A percentile compares a stretch with the other conserved stretches of the same genome.
phyloP scores from a whole-genome alignment of 495 filamentous ascomycete genomes.

The Rostrohypoxylon terebratum region DNA sequence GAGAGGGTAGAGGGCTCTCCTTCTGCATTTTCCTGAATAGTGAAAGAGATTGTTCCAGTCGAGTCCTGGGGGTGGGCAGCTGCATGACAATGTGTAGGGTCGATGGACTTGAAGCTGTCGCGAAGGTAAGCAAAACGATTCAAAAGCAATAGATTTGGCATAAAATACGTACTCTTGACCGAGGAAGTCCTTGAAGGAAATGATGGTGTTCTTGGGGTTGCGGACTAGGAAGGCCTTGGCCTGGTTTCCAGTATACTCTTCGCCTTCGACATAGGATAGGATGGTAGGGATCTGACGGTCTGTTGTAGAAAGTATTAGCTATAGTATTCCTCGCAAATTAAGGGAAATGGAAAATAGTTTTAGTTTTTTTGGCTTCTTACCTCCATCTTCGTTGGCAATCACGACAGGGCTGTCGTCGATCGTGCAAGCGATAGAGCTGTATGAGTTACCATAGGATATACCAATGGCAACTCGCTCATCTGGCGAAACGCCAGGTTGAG shows the following conservation, averaged over 20 bases:
- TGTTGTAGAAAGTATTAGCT: slow-evolving; percentile 52
- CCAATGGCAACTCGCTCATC: slow-evolving; percentile 84
- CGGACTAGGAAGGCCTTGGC: slow-evolving; percentile 92
- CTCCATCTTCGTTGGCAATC: slow-evolving; percentile 99
- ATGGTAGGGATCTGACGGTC: slow-evolving; percentile 97
- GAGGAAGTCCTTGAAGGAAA: slow-evolving; percentile 94
- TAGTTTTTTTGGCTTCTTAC: slow-evolving; percentile 59
- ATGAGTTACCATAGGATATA: slow-evolving; percentile 97
- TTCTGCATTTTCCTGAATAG: slow-evolving; percentile 75
- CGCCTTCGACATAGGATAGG: slow-evolving; percentile 91
- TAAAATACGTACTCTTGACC: slow-evolving; percentile 79
- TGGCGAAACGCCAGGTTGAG: slow-evolving; percentile 59
- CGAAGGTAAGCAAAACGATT: slow-evolving; percentile 21
- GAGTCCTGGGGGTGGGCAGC: slow-evolving; percentile 88
- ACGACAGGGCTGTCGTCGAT: slow-evolving; percentile 95
- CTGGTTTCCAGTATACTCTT: slow-evolving; percentile 96
- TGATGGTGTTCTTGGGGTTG: slow-evolving; percentile 91
- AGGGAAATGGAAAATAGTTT: slow-evolving; percentile 8
- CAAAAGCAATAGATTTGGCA: background rate
- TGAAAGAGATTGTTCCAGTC: slow-evolving; percentile 81
- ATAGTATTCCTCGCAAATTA: slow-evolving; percentile 5
- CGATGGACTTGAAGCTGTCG: slow-evolving; percentile 87
- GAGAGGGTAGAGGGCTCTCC: slow-evolving; percentile 74
- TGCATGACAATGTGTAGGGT: slow-evolving; percentile 92
- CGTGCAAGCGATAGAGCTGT: slow-evolving; percentile 94